Percentiles rank a stretch among this genome's conserved stretches.
Evolutionary conservation across 495 filamentous ascomycete species (phyloP).

Genomic region (Barbatosphaeria neglecta): DNA sequence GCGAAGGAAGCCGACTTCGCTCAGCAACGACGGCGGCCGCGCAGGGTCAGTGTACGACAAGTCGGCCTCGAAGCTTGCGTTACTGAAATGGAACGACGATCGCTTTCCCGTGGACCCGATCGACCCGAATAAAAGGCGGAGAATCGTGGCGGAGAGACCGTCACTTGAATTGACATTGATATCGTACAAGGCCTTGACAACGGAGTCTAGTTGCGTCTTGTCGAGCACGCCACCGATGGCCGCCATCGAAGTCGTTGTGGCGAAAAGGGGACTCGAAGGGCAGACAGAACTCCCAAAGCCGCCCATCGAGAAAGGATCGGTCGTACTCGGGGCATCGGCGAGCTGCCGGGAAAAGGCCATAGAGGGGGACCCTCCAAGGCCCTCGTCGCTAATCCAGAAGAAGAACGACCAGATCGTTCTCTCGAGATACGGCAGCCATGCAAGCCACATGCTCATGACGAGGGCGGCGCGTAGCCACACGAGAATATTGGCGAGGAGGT

Average conservation of each 20-base stretch:
- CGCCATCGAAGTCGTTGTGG: constrained; percentile 21
- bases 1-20: constrained; percentile 59
- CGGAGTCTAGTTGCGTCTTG: constrained; percentile 12
- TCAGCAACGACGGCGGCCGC: constrained; percentile 43
- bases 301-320: constrained; percentile 4
- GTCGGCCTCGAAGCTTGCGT: constrained; percentile 4
- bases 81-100: constrained; percentile 1
- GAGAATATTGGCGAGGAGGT: constrained; percentile 54
- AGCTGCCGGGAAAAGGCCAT: constrained; percentile 12
- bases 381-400: constrained; percentile 93
- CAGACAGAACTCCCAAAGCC: constrained; percentile 19
- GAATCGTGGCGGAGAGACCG: constrained; percentile 13
- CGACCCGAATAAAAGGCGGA: constrained; percentile 17
- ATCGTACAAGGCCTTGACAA: constrained; percentile 15
- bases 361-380: constrained; percentile 43
- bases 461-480: constrained; percentile 67
- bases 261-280: constrained; percentile 33
- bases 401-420: constrained; percentile 80
- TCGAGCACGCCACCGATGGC: constrained; percentile 18
- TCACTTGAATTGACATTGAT: constrained; percentile 15
- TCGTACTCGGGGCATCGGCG: constrained; percentile 2
- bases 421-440: constrained; percentile 82
- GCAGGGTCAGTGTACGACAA: constrained; percentile 4
- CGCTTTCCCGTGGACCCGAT: constrained; percentile 10
- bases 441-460: constrained; percentile 79